These are phyloP conservation scores for Naganishia albida DNA, from an alignment of 1,284 basidiomycete genomes.

Conservation along the genomic window DNA sequence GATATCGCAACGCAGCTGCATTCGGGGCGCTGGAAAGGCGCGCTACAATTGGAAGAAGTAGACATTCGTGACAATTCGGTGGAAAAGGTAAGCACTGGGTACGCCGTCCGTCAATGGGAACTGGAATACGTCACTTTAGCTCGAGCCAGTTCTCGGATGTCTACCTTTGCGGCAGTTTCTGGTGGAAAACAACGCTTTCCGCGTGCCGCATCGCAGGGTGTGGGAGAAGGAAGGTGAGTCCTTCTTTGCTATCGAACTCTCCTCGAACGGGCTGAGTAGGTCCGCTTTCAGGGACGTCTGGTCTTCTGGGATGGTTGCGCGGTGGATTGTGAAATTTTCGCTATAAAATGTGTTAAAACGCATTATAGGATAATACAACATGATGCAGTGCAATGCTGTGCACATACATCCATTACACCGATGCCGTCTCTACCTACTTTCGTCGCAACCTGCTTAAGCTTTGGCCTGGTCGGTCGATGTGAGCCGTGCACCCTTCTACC, in stretches of 20 bases:
- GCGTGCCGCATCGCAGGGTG: conserved; percentile 29
- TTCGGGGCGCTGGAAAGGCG: conserved; percentile 9
- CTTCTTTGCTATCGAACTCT: background rate
- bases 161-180: conserved; percentile 32
- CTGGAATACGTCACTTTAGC: background rate
- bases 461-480: too few relatives aligned
- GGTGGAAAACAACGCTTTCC: conserved; percentile 36
- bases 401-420: too few relatives aligned
- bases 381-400: too few relatives aligned
- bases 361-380: background rate
- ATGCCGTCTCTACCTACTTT: too few relatives aligned
- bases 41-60: conserved; percentile 27
- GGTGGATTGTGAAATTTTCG: conserved; percentile 7
- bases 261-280: background rate
- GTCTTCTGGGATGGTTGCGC: conserved; percentile 30
- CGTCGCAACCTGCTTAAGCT: too few relatives aligned
- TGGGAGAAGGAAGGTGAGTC: conserved; percentile 34
- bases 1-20: conserved; percentile 23
- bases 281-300: conserved; percentile 20
- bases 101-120: too few relatives aligned
- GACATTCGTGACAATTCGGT: conserved; percentile 34
- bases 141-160: conserved; percentile 31
- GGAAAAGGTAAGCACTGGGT: background rate
- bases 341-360: background rate
- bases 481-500: background rate